Conservation (phyloP, 2,329 filamentous ascomycete genomes). For the Sporothrix phasma region DNA sequence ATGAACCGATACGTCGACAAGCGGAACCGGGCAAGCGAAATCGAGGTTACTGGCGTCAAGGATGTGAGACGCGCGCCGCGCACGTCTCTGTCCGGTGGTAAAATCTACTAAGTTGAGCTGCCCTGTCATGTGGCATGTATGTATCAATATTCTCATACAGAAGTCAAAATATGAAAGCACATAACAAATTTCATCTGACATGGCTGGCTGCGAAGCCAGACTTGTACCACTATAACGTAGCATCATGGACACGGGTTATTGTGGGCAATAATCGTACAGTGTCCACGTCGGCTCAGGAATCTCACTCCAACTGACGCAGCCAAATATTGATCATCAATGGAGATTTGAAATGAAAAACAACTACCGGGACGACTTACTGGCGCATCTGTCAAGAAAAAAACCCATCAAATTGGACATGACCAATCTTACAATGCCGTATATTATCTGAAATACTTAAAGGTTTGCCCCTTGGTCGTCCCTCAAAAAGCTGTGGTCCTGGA, state of each 20-base stretch:
- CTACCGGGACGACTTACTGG: neutral
- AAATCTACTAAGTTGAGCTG: neutral
- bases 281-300: conserved; percentile 1
- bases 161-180: neutral
- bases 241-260: no score
- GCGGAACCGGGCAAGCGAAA: neutral
- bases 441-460: no score
- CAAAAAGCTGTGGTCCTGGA: neutral
- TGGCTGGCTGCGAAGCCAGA: no score
- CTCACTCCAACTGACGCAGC: neutral
- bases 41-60: neutral
- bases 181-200: no score
- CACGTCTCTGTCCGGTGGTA: neutral
- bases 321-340: neutral
- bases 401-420: no score
- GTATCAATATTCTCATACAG: neutral
- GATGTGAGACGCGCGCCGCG: neutral
- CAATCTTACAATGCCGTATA: no score
- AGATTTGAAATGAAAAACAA: neutral
- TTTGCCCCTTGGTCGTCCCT: neutral
- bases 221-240: no score
- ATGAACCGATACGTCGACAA: neutral
- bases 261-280: no score
- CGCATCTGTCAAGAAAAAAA: neutral
- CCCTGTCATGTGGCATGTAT: neutral